These are phyloP conservation scores for Podaxis sp. DNA, from an alignment of 768 basidiomycete genomes.

Conservation along the genomic window DNA sequence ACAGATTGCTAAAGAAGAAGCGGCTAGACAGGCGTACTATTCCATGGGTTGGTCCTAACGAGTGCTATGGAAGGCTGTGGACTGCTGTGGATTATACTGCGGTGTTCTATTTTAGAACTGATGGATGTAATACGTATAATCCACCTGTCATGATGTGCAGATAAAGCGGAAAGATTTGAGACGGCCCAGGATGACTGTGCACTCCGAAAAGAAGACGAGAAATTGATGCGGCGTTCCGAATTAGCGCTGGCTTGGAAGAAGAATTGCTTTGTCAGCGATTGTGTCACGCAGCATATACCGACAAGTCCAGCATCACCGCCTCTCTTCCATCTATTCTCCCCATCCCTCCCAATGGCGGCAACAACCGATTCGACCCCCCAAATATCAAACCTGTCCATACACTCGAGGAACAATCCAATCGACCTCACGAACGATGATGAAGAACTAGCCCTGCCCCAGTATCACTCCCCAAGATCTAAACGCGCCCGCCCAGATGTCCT, in stretches of 20 bases:
- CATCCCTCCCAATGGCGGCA: constrained; percentile 23
- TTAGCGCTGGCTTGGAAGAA: not conserved
- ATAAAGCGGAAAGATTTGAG: not conserved
- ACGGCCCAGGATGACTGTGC: not conserved
- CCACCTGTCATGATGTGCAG: not conserved
- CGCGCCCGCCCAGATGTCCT: constrained; percentile 2
- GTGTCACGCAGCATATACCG: constrained; percentile 7
- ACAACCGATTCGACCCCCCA: constrained; percentile 28
- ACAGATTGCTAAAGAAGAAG: constrained; percentile 77
- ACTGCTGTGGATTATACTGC: not conserved
- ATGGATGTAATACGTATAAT: not conserved
- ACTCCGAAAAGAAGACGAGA: not conserved
- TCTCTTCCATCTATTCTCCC: constrained; percentile 21
- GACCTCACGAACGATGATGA: constrained; percentile 76
- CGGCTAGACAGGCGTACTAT: constrained; percentile 68
- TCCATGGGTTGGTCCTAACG: constrained; percentile 70
- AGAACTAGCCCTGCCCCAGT: constrained; percentile 35
- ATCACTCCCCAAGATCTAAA: constrained; percentile 13
- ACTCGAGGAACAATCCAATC: constrained; percentile 47
- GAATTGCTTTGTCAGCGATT: constrained; percentile 14
- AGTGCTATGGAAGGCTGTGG: not conserved
- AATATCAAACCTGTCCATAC: constrained; percentile 34
- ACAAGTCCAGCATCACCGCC: constrained; percentile 18
- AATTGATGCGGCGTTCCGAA: not conserved
- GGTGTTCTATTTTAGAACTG: not conserved